Base-by-base conservation (phyloP, 2,329 filamentous ascomycete species). In the Biscogniauxia sp. region DNA sequence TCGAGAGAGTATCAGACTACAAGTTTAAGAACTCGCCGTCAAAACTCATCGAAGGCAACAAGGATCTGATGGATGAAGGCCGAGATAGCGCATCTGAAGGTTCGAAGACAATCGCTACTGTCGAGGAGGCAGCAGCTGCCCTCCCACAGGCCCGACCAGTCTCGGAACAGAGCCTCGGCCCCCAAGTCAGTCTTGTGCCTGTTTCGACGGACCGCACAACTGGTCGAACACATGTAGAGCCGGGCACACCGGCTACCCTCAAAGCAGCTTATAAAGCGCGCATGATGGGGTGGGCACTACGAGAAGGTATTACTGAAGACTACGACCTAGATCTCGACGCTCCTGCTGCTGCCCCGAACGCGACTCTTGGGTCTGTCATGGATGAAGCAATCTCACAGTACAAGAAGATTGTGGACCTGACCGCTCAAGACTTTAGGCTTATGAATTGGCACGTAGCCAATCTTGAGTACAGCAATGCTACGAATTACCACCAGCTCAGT, bases 401-500 rank as follows among this genome's bases (percentile, higher is more conserved):
- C 73, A 89, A 91, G 70, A 82, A 84, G 32, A 84, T 99, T 54
- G 83, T 98, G 26, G 89, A 96, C 61, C 78, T 99, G 56, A 91
- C 88, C 15, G 85, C 93, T 1, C 91, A 92, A 72, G 95, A 99
- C 70, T 88, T 96, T 75, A 87, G 95, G 53, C 81, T 99, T 17
- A 84, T 98, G 70, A 99, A 97, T 72, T 99, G 95, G 95, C 96
- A 99, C 75, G 90, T 97, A 74, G 96, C 96, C 66, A 99, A 99
- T 72, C 83, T 99, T 15, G 95, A 99, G 75, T 99, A 99, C 73
- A 96, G 94, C 64, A 99, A 98, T 74, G 95, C 95, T 1, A 91
- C 88, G 1, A 96, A 93, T 66, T 87, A 97, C 58, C 88, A 90
- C 66, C 89, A 90, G 64, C 84, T 99, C 19, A 98, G 94, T 74